A percentile compares a stretch with the other conserved stretches of the same genome.
Evolutionary conservation across 768 basidiomycete genomes (phyloP).

Genomic region (Amylocystis lapponica): DNA sequence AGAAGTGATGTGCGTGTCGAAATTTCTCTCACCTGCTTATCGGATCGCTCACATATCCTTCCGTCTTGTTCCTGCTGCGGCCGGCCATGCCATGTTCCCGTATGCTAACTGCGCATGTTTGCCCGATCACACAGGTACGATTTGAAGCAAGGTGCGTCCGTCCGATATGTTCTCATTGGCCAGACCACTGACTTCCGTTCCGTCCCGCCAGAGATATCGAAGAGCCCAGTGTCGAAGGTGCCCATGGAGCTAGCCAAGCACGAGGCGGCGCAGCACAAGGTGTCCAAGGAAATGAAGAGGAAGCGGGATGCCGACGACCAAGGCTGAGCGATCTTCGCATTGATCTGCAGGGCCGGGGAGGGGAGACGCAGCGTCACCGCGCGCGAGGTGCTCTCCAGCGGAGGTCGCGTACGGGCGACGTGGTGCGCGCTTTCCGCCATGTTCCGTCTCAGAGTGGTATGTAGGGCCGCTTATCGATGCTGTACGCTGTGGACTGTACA

Average conservation of each 20-base stretch:
- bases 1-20: constrained; percentile 82
- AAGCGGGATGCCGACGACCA: constrained; percentile 82
- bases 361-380: constrained; percentile 1
- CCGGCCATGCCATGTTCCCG: neutral
- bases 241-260: constrained; percentile 85
- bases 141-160: constrained; percentile 74
- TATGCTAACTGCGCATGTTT: neutral
- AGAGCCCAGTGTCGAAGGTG: constrained; percentile 90
- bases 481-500: too few relatives aligned
- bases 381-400: too few relatives aligned
- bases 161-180: constrained; percentile 8
- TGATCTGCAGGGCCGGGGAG: neutral
- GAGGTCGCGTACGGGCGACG: too few relatives aligned
- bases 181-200: constrained; percentile 5
- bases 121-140: constrained; percentile 77
- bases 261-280: constrained; percentile 85
- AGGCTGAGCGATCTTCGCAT: constrained; percentile 12
- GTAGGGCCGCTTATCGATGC: too few relatives aligned
- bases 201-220: constrained; percentile 68
- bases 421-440: too few relatives aligned
- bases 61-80: constrained; percentile 4
- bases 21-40: neutral
- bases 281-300: constrained; percentile 92
- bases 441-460: too few relatives aligned
- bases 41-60: neutral